Base-by-base conservation (phyloP, 2,329 filamentous ascomycete genomes). In the Parascedosporium putredinis region DNA sequence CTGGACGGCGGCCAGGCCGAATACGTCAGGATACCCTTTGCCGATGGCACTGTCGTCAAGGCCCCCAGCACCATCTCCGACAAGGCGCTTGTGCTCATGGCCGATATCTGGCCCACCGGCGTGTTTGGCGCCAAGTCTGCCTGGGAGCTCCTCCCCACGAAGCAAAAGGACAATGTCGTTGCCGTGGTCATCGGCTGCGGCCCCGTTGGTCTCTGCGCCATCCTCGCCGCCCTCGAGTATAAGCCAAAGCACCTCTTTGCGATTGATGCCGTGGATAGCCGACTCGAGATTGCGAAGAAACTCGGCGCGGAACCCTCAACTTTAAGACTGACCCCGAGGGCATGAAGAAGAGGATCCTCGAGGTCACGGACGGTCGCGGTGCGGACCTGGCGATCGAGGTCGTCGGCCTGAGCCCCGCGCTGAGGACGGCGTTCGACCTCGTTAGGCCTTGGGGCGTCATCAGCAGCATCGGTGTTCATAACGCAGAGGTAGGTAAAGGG, bases 231-330 rank as follows among this genome's bases (percentile, higher is more conserved):
- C 4, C 69, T 83, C 18, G 82, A 87, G 58, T 83, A 81, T 64
- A 77, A 78, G 57, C 86, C 86, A 1, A 84, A 81, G 64, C 74
- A 85, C 57, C 64, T 90, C 6, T 77, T 90, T 52, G 86, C 84
- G 3, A 76, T 90, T 46, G 86, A 91, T 65, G 80, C 81, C 2
- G 76, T 91, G 8, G 78, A 82, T 4, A 80, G 80, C 51, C 73
- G 88, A 50, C 72, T 94, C 36, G 79, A 83, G 49, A 71, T 86
- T 24, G 88, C 88, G 16, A 76, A 72, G 62, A 72, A 68, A 1
- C 68, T 93, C 1, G 87, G 87, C 4, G 88, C 86, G 3, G 86
- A 87, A 65, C 81, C 86, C 81, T 87, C 70, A 88, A 93, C 62
- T 89, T 88, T 64, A 67, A 75, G 58, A 80, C 71, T 0, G 78